Conservation (phyloP, 2,329 filamentous ascomycete species). For the Ophiostoma novo-ulmi region DNA sequence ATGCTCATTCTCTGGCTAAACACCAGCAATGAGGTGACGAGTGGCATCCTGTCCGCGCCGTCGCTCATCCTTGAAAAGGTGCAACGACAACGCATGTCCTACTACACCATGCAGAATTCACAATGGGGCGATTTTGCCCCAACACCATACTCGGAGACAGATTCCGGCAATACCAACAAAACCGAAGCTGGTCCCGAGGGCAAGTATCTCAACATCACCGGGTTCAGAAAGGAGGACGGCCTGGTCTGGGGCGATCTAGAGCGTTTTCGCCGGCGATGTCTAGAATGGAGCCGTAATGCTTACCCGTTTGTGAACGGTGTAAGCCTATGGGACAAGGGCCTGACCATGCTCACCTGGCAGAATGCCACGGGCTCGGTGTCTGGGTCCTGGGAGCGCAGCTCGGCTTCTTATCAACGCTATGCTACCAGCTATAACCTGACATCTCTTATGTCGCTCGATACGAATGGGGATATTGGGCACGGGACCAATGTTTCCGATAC, state of each 20-base stretch:
- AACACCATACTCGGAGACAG: not conserved
- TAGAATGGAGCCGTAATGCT: slow-evolving; percentile 54
- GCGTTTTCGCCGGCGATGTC: slow-evolving; percentile 59
- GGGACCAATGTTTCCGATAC: not conserved
- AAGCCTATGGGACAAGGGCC: slow-evolving; percentile 33
- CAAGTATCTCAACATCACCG: slow-evolving; percentile 65
- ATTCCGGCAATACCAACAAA: slow-evolving; percentile 29
- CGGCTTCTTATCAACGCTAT: slow-evolving; percentile 42
- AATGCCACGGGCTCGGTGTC: slow-evolving; percentile 73
- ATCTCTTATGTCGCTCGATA: slow-evolving; percentile 40
- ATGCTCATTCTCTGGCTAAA: slow-evolving; percentile 45
- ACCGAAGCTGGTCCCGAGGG: slow-evolving; percentile 19
- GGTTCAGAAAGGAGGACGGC: slow-evolving; percentile 66
- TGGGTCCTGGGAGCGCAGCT: slow-evolving; percentile 66
- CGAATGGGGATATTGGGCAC: not conserved
- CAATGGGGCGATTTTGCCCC: slow-evolving; percentile 58
- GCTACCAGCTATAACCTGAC: slow-evolving; percentile 58
- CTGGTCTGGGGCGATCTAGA: slow-evolving; percentile 73
- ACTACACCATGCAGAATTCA: slow-evolving; percentile 51
- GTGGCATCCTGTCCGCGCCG: slow-evolving; percentile 41
- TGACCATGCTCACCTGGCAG: slow-evolving; percentile 55
- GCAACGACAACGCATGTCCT: slow-evolving; percentile 47
- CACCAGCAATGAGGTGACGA: slow-evolving; percentile 38
- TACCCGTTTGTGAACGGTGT: slow-evolving; percentile 31
- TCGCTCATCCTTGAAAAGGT: slow-evolving; percentile 44